These are phyloP conservation scores for Kurtzmaniella cleridarum DNA, from an alignment of 805 yeast genomes.

Conservation along the genomic window DNA sequence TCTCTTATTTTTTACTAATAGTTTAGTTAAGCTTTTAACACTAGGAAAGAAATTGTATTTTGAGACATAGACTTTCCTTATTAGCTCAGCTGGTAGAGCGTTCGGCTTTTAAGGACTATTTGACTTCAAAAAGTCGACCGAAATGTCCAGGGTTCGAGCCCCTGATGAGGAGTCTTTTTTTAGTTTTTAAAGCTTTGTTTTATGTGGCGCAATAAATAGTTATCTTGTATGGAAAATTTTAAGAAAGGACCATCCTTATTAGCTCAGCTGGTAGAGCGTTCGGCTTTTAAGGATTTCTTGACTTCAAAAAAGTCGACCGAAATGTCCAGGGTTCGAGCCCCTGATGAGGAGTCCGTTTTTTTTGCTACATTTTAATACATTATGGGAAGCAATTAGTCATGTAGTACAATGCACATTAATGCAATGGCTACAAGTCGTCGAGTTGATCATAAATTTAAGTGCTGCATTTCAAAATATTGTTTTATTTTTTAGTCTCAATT, in stretches of 20 bases:
- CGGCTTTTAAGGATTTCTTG: slow-evolving; percentile 45
- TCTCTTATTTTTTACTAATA: slow-evolving; percentile 8
- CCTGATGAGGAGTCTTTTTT: slow-evolving; percentile 48
- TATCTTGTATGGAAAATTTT: no score
- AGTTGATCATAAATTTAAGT: no score
- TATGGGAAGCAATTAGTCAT: no score
- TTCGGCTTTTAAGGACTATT: slow-evolving; percentile 48
- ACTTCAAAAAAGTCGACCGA: slow-evolving; percentile 12
- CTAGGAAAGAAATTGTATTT: background rate
- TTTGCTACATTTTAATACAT: no score
- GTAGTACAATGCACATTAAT: no score
- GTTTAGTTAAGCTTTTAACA: no score
- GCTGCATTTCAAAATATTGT: no score
- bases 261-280: slow-evolving; percentile 71
- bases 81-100: slow-evolving; percentile 70
- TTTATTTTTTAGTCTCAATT: no score
- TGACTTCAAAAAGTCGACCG: slow-evolving; percentile 7
- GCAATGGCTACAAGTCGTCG: no score
- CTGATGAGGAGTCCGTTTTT: slow-evolving; percentile 46
- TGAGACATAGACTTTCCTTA: slow-evolving; percentile 6
- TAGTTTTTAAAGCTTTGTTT: no score
- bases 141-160: slow-evolving; percentile 62
- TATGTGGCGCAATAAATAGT: no score
- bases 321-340: slow-evolving; percentile 63
- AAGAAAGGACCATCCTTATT: slow-evolving; percentile 15